Evolutionary conservation across 1,284 basidiomycete genomes (phyloP), one percentile per base, ranked within the genome.

Genomic region (Mycosarcoma mackinlayi): DNA sequence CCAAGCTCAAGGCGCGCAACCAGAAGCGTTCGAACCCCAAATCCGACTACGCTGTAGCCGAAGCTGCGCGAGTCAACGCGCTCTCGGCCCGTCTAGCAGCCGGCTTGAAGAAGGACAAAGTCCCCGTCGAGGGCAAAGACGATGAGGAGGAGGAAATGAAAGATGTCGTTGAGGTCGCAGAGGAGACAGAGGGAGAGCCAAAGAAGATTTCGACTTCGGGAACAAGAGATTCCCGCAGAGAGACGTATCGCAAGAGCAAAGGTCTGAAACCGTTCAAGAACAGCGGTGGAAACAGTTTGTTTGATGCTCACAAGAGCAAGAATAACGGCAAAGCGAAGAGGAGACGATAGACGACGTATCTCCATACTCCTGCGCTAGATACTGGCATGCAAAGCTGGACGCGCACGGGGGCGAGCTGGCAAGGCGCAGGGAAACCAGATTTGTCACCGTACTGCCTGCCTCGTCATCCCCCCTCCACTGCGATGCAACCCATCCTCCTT

Each of bases 21-120:
- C 90, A 91, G 79, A 97, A 96, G 85, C 90, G 95, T 63, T 87
- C 89, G 80, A 86, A 88, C 52, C 89, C 73, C 27, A 78, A 77
- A 51, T 76, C 90, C 46, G 88, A 92, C 70, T 97, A 93, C 83
- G 91, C 92, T 52, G 92, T 89, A 1, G 87, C 88, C 2, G 90
- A 93, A 71, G 92, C 94, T 13, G 92, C 91, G 24, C 89, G 94
- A 34, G 86, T 94, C 18, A 85, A 91, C 65, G 88, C 93, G 47
- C 86, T 97, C 41, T 88, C 89, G 66, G 81, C 87, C 59, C 91
- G 91, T 84, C 88, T 98, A 18, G 50, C 44, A 9, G 66, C 57
- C 19, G 68, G 70, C 0, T 40, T 65, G 18, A 58, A 62, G 13
- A 49, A 56, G 24, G 67, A 70, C 19, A 73, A 73, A 39, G 21